Percentiles rank a stretch among this genome's conserved stretches.
Evolutionary conservation across 495 filamentous ascomycete genomes (phyloP).

Genomic region (Symbiotaphrina buchneri): DNA sequence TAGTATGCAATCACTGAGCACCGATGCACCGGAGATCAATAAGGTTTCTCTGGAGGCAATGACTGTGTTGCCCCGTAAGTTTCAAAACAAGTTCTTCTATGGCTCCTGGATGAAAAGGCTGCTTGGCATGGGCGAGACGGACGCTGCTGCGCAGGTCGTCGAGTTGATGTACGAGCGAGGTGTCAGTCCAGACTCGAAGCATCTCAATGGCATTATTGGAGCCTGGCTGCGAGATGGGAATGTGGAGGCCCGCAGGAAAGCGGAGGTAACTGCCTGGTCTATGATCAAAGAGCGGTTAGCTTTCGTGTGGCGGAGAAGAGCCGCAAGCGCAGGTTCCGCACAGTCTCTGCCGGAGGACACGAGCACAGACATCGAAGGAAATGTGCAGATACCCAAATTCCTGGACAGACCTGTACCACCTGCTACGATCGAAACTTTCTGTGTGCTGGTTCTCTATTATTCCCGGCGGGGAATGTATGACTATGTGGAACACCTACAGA

Average conservation of each 20-base stretch:
- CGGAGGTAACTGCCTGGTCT: conserved; percentile 48
- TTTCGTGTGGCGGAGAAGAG: conserved; percentile 23
- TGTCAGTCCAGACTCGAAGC: conserved; percentile 38
- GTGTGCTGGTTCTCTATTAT: conserved; percentile 49
- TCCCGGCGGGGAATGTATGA: conserved; percentile 30
- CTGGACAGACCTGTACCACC: conserved; percentile 20
- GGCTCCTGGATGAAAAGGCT: conserved; percentile 66
- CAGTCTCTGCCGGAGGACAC: too few relatives aligned
- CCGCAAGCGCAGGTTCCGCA: not conserved
- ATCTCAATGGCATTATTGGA: conserved; percentile 54
- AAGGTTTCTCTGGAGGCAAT: conserved; percentile 26
- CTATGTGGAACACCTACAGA: conserved; percentile 31
- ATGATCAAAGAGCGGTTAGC: conserved; percentile 51
- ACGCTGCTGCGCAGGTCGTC: conserved; percentile 43
- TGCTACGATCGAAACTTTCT: conserved; percentile 61
- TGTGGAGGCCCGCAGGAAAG: conserved; percentile 27
- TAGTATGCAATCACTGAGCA: conserved; percentile 22
- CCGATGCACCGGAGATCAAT: conserved; percentile 22
- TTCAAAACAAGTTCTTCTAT: conserved; percentile 60
- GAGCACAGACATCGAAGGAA: conserved; percentile 5
- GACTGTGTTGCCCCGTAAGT: conserved; percentile 29
- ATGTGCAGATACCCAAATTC: conserved; percentile 12
- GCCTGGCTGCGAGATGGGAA: conserved; percentile 44
- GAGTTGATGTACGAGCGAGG: conserved; percentile 43
- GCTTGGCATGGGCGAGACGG: conserved; percentile 45